Conservation (phyloP, 176 grass and related monocot genomes). For the Stipa capillata region DNA sequence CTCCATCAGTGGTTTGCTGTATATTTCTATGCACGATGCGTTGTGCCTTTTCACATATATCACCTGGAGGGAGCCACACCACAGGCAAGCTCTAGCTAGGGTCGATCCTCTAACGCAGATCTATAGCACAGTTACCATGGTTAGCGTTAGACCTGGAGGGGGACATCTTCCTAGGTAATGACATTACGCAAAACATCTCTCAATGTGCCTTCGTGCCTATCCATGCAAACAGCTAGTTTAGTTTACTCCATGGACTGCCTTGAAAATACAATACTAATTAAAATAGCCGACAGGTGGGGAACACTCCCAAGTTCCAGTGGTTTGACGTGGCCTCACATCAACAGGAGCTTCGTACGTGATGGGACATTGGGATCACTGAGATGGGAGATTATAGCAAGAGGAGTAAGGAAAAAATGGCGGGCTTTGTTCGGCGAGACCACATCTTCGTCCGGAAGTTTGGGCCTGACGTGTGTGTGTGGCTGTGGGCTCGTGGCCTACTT, state of each 20-base stretch:
- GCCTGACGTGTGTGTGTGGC: no score
- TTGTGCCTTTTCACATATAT: not conserved
- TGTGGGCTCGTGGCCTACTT: not conserved
- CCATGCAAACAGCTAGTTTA: constrained; percentile 20
- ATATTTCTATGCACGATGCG: not conserved
- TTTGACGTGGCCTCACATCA: not conserved
- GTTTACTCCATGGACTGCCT: constrained; percentile 4
- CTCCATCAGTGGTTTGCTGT: no score
- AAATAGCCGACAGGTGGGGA: not conserved
- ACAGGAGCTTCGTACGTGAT: no score
- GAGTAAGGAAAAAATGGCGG: not conserved
- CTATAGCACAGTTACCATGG: not conserved
- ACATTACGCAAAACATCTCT: constrained; percentile 14
- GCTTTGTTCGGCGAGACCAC: not conserved
- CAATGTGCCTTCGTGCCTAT: constrained; percentile 26
- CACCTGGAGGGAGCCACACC: constrained; percentile 6
- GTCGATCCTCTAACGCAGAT: not conserved
- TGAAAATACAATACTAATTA: constrained; percentile 7
- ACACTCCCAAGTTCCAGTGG: not conserved
- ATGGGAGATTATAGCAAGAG: not conserved
- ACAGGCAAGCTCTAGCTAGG: no score
- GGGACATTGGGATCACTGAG: no score
- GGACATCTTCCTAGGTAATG: constrained; percentile 39
- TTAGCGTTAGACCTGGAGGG: not conserved
- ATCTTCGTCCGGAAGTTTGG: not conserved